Percentiles rank a stretch among this genome's conserved stretches.
Evolutionary conservation across 2,329 filamentous ascomycete species (phyloP).

Genomic region (Verticillium nonalfalfae): DNA sequence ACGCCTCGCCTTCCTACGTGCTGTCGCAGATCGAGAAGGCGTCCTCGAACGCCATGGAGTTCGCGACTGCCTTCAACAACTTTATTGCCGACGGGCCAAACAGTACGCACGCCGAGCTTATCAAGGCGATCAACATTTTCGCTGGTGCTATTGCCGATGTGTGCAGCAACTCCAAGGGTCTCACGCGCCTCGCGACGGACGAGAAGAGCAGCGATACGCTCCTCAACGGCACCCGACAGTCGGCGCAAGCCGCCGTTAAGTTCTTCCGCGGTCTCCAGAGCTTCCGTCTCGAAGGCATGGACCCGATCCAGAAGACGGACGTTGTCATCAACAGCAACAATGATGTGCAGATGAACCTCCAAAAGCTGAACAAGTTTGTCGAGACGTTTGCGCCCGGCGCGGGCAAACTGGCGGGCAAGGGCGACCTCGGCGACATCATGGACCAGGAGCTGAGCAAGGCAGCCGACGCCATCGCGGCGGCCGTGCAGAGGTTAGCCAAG

Average conservation of each 20-base stretch:
- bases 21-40: conserved; percentile 97
- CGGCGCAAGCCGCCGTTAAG: conserved; percentile 80
- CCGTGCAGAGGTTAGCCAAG: conserved; percentile 81
- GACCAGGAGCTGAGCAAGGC: conserved; percentile 89
- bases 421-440: conserved; percentile 88
- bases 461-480: conserved; percentile 90
- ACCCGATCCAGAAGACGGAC: conserved; percentile 87
- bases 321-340: conserved; percentile 97
- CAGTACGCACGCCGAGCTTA: conserved; percentile 82
- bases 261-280: conserved; percentile 95
- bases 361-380: conserved; percentile 87
- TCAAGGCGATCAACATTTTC: conserved; percentile 87
- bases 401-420: conserved; percentile 70
- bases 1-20: conserved; percentile 89
- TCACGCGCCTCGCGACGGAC: conserved; percentile 86
- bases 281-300: conserved; percentile 86
- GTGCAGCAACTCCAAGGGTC: conserved; percentile 91
- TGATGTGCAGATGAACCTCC: conserved; percentile 89
- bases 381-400: conserved; percentile 88
- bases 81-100: conserved; percentile 96
- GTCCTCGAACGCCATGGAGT: conserved; percentile 89
- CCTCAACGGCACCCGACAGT: conserved; percentile 73
- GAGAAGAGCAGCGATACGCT: conserved; percentile 91
- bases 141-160: conserved; percentile 88
- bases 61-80: conserved; percentile 96